Evolutionary conservation across 371 early-diverging fungal genomes (phyloP).

Genomic region (Mortierella sp.): DNA sequence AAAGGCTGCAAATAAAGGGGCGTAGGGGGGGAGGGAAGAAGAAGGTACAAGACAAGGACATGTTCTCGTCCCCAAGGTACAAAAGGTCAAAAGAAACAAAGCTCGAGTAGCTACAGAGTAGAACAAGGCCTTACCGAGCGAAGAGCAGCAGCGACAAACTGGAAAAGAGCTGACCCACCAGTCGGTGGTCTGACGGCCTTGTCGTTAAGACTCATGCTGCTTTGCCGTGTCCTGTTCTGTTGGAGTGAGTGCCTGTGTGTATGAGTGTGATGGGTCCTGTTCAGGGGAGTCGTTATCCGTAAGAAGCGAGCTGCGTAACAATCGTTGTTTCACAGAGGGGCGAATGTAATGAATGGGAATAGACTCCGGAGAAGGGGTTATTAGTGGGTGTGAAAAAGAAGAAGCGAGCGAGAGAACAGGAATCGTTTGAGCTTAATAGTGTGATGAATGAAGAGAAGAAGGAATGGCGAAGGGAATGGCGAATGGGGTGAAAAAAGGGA

Average conservation of each 20-base stretch:
- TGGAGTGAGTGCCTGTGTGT: no score
- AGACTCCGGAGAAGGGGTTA: background rate
- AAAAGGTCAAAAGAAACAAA: background rate
- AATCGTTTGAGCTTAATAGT: background rate
- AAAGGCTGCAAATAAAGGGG: background rate
- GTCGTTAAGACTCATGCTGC: constrained; percentile 31
- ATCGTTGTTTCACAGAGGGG: background rate
- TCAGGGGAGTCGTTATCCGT: background rate
- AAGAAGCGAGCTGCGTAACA: constrained; percentile 5
- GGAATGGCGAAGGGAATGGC: no score
- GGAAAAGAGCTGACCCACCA: constrained; percentile 52
- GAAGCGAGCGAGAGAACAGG: background rate
- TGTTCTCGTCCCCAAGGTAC: background rate
- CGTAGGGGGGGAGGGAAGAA: background rate
- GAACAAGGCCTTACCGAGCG: constrained; percentile 39
- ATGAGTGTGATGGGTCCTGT: background rate
- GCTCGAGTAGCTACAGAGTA: background rate
- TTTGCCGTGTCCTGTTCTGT: background rate
- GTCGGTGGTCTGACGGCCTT: constrained; percentile 41
- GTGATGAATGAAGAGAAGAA: background rate
- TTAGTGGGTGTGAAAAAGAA: background rate
- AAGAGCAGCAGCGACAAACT: constrained; percentile 51
- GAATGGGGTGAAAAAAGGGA: background rate
- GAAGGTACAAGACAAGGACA: background rate
- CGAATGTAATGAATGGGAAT: background rate